A percentile compares a stretch with the other conserved stretches of the same genome.
These are phyloP conservation scores for Alternaria viburni DNA, from an alignment of 2,329 filamentous ascomycete genomes.

Conservation along the genomic window DNA sequence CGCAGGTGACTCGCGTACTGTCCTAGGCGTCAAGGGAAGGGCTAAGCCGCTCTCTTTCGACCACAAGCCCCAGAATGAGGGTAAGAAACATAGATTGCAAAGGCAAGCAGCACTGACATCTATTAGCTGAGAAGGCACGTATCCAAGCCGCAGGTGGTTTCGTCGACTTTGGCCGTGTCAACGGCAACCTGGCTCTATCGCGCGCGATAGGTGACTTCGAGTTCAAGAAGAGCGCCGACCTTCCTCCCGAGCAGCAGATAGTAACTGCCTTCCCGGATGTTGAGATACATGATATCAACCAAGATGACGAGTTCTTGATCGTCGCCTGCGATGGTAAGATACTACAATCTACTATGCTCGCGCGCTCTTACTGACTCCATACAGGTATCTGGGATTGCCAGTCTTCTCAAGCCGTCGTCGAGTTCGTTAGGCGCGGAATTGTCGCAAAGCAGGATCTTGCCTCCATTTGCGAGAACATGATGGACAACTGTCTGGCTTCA, in stretches of 20 bases:
- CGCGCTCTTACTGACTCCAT: slow-evolving; percentile 13
- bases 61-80: slow-evolving; percentile 98
- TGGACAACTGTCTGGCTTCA: slow-evolving; percentile 98
- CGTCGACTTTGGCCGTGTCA: slow-evolving; percentile 97
- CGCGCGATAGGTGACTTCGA: slow-evolving; percentile 99
- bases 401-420: slow-evolving; percentile 94
- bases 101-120: slow-evolving; percentile 19
- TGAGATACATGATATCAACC: slow-evolving; percentile 83
- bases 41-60: slow-evolving; percentile 99
- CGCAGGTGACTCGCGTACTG: slow-evolving; percentile 92
- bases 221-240: slow-evolving; percentile 98
- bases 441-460: slow-evolving; percentile 94
- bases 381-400: slow-evolving; percentile 99
- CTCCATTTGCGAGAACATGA: slow-evolving; percentile 99
- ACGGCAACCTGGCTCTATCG: slow-evolving; percentile 95
- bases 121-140: slow-evolving; percentile 88
- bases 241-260: slow-evolving; percentile 97
- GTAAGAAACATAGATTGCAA: slow-evolving; percentile 53
- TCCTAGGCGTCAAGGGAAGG: slow-evolving; percentile 93
- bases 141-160: slow-evolving; percentile 96
- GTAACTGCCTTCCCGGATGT: slow-evolving; percentile 97
- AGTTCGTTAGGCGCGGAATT: slow-evolving; percentile 96
- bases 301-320: slow-evolving; percentile 86
- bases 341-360: background rate
- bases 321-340: slow-evolving; percentile 53